Evolutionary conservation across 129 eudicot genomes (phyloP).

Genomic region (Kitagawia praeruptora): DNA sequence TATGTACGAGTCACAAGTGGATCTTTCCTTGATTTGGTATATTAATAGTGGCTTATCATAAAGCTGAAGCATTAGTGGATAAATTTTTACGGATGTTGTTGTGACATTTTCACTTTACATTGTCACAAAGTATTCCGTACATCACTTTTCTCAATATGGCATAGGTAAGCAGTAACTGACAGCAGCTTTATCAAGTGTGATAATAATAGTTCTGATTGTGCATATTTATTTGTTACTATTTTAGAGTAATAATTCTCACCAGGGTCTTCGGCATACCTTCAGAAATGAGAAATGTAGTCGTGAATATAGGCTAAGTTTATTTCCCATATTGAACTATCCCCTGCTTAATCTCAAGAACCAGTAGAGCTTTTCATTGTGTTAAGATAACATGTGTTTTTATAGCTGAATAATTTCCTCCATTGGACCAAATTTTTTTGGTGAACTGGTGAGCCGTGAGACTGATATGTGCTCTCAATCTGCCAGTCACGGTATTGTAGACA

Average conservation of each 20-base stretch:
- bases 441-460: background rate
- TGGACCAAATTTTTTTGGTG: background rate
- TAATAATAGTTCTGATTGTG: background rate
- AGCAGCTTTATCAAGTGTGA: background rate
- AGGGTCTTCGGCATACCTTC: background rate
- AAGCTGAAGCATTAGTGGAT: background rate
- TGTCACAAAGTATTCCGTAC: no score
- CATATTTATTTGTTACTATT: background rate
- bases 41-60: background rate
- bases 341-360: background rate
- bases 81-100: background rate
- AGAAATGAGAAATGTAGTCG: background rate
- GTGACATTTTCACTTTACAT: background rate
- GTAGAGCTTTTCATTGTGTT: background rate
- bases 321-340: background rate
- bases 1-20: background rate
- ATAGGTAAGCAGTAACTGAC: background rate
- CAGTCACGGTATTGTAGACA: background rate
- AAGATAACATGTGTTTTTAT: background rate
- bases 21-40: constrained; percentile 1
- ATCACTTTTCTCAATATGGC: background rate
- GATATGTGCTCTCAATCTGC: background rate
- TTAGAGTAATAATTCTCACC: background rate
- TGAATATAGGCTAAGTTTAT: background rate
- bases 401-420: background rate